Conservation (phyloP, 441 rosid genomes). For the California macrophylla region DNA sequence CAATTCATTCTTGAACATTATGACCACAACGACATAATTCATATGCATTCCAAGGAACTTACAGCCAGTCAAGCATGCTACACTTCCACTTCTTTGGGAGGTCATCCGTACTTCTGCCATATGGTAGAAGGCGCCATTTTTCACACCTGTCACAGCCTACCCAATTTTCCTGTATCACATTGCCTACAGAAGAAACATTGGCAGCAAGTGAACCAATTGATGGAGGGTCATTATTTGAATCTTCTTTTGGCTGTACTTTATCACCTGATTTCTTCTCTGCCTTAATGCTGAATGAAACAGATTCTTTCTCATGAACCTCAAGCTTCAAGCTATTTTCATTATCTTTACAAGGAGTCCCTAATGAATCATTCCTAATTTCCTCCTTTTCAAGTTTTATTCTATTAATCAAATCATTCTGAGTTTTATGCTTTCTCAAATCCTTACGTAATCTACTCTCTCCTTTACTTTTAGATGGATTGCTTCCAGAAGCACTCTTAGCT, state of each 20-base stretch:
- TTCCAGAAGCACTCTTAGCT: conserved; percentile 1
- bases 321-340: conserved; percentile 1
- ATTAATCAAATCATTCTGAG: background rate
- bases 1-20: background rate
- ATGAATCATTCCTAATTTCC: background rate
- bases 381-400: conserved; percentile 1
- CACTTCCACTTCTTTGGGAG: conserved; percentile 71
- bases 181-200: conserved; percentile 22
- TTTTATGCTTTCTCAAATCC: background rate
- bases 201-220: conserved; percentile 5
- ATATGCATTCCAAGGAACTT: conserved; percentile 29
- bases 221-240: background rate
- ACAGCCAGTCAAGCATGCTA: conserved; percentile 78
- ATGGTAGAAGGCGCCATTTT: conserved; percentile 69
- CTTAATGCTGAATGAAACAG: background rate
- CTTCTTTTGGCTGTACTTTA: background rate
- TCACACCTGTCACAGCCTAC: conserved; percentile 55
- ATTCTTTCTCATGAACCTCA: background rate
- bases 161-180: conserved; percentile 37
- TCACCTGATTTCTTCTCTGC: conserved; percentile 6
- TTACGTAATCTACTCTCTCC: conserved; percentile 2
- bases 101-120: conserved; percentile 31
- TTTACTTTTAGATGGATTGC: conserved; percentile 6
- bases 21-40: background rate
- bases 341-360: background rate